Evolutionary conservation across 306 rosid genomes (phyloP).

Genomic region (Dryas octopetala): DNA sequence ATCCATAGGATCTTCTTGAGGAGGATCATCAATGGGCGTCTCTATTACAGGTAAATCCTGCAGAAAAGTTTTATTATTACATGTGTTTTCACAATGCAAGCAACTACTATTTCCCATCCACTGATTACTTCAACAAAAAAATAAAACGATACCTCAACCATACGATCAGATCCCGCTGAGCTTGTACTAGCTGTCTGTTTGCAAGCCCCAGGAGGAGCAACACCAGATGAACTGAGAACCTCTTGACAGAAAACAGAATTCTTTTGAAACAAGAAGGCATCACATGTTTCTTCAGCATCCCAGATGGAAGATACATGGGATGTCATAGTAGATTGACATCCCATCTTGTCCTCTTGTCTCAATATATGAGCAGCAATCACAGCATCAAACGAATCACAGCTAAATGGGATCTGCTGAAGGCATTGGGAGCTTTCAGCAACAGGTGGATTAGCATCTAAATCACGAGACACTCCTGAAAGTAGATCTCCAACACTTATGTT

Average conservation of each 20-base stretch:
- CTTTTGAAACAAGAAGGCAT: conserved; percentile 78
- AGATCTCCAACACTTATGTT: conserved; percentile 88
- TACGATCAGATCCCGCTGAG: conserved; percentile 36
- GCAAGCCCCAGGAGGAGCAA: conserved; percentile 36
- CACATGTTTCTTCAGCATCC: conserved; percentile 97
- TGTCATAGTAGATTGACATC: conserved; percentile 49
- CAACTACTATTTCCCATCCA: conserved; percentile 1
- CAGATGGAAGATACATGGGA: conserved; percentile 78
- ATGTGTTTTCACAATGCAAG: conserved; percentile 28
- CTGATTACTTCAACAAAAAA: conserved; percentile 6
- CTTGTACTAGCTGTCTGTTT: conserved; percentile 42
- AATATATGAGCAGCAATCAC: conserved; percentile 97
- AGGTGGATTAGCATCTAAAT: conserved; percentile 51
- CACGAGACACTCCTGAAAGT: conserved; percentile 62
- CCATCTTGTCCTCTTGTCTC: conserved; percentile 65
- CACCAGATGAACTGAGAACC: conserved; percentile 42
- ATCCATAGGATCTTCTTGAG: conserved; percentile 48
- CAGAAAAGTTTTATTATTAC: conserved; percentile 21
- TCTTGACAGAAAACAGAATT: conserved; percentile 36
- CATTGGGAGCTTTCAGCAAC: conserved; percentile 46
- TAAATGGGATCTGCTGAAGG: conserved; percentile 78
- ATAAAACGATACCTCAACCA: conserved; percentile 57
- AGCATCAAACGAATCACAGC: conserved; percentile 97
- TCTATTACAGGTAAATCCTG: conserved; percentile 57
- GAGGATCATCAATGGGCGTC: conserved; percentile 48